These are phyloP conservation scores for Ceratocystis alfenasii DNA, from an alignment of 2,329 filamentous ascomycete genomes.

Conservation along the genomic window DNA sequence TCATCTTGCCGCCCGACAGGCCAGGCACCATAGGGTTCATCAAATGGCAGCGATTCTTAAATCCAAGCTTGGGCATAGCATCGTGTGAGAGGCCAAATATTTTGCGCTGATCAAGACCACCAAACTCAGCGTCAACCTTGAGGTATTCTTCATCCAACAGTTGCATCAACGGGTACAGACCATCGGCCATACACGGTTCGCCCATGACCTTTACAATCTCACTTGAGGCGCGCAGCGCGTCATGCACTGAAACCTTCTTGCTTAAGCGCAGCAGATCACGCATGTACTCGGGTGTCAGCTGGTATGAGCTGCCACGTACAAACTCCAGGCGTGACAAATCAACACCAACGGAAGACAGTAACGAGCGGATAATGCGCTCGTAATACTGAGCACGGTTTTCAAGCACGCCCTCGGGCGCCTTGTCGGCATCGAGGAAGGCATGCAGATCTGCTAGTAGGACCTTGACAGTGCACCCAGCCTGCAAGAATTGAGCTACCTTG, in stretches of 20 bases:
- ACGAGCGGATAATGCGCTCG: conserved; percentile 57
- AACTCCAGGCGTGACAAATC: conserved; percentile 69
- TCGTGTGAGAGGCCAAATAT: conserved; percentile 79
- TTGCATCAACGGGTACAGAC: conserved; percentile 49
- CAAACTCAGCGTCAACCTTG: conserved; percentile 77
- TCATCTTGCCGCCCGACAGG: conserved; percentile 77
- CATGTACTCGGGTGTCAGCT: conserved; percentile 58
- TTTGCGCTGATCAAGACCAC: conserved; percentile 75
- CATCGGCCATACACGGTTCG: conserved; percentile 52
- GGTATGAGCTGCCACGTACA: conserved; percentile 74
- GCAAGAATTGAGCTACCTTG: conserved; percentile 80
- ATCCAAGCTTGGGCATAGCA: conserved; percentile 72
- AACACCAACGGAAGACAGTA: conserved; percentile 68
- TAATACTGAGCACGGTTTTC: conserved; percentile 76
- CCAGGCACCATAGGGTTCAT: conserved; percentile 75
- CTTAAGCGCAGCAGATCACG: conserved; percentile 80
- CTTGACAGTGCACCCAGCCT: conserved; percentile 70
- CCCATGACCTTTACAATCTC: conserved; percentile 89
- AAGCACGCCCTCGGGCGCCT: conserved; percentile 80
- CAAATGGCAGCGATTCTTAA: conserved; percentile 42
- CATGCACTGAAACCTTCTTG: conserved; percentile 52
- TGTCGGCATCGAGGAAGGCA: conserved; percentile 71
- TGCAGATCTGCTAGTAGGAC: conserved; percentile 66
- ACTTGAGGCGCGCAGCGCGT: conserved; percentile 80
- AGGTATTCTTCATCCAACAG: conserved; percentile 84